Percentiles rank a stretch among this genome's conserved stretches.
Evolutionary conservation across 306 rosid species (phyloP).

Genomic region (Lupinus albus): DNA sequence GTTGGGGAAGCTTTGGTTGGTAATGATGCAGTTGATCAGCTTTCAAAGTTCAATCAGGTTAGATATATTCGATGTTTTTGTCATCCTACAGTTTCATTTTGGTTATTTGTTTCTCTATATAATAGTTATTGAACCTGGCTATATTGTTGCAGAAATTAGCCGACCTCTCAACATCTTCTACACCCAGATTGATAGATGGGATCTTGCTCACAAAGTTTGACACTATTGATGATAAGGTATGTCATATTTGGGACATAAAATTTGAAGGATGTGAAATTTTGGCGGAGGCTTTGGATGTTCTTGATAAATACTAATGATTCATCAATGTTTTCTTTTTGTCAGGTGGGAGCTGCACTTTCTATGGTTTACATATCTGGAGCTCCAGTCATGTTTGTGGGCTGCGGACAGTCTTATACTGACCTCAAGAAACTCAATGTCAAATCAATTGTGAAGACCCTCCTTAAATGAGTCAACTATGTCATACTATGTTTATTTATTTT

Average conservation of each 20-base stretch:
- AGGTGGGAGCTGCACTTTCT: slow-evolving; percentile 99
- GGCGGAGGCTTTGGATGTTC: slow-evolving; percentile 8
- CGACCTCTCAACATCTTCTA: slow-evolving; percentile 70
- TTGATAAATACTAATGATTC: slow-evolving; percentile 4
- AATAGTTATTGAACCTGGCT: slow-evolving; percentile 16
- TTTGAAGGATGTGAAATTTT: slow-evolving; percentile 16
- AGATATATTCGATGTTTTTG: not conserved
- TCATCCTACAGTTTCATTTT: not conserved
- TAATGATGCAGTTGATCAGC: slow-evolving; percentile 98
- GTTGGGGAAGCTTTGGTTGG: slow-evolving; percentile 99
- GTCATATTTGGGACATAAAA: slow-evolving; percentile 17
- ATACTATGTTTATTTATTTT: not conserved
- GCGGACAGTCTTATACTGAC: slow-evolving; percentile 97
- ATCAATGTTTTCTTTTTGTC: slow-evolving; percentile 20
- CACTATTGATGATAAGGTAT: slow-evolving; percentile 95
- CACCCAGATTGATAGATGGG: slow-evolving; percentile 85
- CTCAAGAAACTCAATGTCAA: slow-evolving; percentile 95
- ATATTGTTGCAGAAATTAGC: slow-evolving; percentile 77
- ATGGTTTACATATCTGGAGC: slow-evolving; percentile 99
- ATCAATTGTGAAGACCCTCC: slow-evolving; percentile 90
- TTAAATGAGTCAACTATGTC: slow-evolving; percentile 62
- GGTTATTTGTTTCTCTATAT: not conserved
- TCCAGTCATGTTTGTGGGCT: slow-evolving; percentile 97
- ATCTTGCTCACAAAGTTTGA: slow-evolving; percentile 96
- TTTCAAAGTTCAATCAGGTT: slow-evolving; percentile 96